Evolutionary conservation across 1,284 basidiomycete genomes (phyloP).

Genomic region (Mycosarcoma maydis): DNA sequence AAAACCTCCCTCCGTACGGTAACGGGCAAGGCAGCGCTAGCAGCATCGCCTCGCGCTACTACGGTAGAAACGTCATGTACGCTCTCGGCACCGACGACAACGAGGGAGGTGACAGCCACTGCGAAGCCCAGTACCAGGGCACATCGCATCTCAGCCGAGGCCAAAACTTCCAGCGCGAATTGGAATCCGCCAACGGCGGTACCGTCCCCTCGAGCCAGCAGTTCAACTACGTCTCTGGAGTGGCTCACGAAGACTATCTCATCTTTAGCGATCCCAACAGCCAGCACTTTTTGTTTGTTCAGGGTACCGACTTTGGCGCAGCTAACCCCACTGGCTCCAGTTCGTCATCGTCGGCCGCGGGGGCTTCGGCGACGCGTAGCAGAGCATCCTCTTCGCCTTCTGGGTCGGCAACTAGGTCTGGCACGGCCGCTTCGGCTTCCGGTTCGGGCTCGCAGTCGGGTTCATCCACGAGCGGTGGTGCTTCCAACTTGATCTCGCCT

Average conservation of each 20-base stretch:
- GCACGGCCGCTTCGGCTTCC: constrained; percentile 3
- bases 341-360: constrained; percentile 5
- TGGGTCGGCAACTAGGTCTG: not conserved
- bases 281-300: constrained; percentile 45
- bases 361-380: constrained; percentile 1
- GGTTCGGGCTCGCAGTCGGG: constrained; percentile 1
- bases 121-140: constrained; percentile 58
- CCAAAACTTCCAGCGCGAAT: constrained; percentile 46
- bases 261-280: constrained; percentile 49
- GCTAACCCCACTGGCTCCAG: constrained; percentile 2
- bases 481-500: not conserved
- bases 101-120: constrained; percentile 57
- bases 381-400: not conserved
- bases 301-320: constrained; percentile 17
- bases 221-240: constrained; percentile 50
- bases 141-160: constrained; percentile 52
- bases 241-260: constrained; percentile 55
- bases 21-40: constrained; percentile 15
- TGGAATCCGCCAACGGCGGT: constrained; percentile 37
- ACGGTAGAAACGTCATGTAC: constrained; percentile 48
- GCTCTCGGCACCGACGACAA: constrained; percentile 48
- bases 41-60: constrained; percentile 46
- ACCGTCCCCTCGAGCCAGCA: constrained; percentile 42
- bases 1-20: constrained; percentile 32
- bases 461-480: constrained; percentile 8